Evolutionary conservation across 129 eudicot species (phyloP).

Genomic region (Apium graveolens): DNA sequence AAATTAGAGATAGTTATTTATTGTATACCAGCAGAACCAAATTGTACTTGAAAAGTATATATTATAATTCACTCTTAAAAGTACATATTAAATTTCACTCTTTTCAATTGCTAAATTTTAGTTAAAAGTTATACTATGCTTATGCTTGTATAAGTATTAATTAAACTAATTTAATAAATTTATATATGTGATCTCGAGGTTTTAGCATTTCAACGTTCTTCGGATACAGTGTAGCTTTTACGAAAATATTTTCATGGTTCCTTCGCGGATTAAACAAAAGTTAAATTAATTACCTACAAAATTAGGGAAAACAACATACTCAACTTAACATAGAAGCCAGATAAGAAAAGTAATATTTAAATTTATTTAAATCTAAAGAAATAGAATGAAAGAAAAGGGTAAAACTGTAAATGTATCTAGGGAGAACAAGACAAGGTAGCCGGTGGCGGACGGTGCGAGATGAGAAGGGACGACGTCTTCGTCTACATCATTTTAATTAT

Average conservation of each 20-base stretch:
- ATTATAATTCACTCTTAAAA: too few relatives aligned
- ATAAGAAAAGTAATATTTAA: background rate
- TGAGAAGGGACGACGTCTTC: background rate
- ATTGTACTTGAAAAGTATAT: too few relatives aligned
- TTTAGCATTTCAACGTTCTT: background rate
- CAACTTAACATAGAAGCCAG: background rate
- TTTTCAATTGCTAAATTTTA: too few relatives aligned
- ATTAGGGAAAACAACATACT: too few relatives aligned
- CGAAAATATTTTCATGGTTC: background rate
- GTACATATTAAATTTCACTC: too few relatives aligned
- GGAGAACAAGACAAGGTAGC: background rate
- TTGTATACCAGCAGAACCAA: too few relatives aligned
- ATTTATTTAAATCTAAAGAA: background rate
- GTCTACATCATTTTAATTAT: background rate
- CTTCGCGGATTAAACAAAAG: background rate
- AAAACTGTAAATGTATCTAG: background rate
- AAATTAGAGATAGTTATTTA: too few relatives aligned
- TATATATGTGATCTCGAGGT: too few relatives aligned
- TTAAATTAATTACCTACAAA: background rate
- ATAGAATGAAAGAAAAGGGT: background rate
- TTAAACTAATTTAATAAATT: too few relatives aligned
- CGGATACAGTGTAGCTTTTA: too few relatives aligned
- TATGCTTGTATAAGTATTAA: too few relatives aligned
- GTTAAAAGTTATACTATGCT: too few relatives aligned
- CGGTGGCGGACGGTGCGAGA: constrained; percentile 8